phyloP scores from a whole-genome alignment of 2,329 filamentous ascomycete species.

The Karstenula rhodostoma region DNA sequence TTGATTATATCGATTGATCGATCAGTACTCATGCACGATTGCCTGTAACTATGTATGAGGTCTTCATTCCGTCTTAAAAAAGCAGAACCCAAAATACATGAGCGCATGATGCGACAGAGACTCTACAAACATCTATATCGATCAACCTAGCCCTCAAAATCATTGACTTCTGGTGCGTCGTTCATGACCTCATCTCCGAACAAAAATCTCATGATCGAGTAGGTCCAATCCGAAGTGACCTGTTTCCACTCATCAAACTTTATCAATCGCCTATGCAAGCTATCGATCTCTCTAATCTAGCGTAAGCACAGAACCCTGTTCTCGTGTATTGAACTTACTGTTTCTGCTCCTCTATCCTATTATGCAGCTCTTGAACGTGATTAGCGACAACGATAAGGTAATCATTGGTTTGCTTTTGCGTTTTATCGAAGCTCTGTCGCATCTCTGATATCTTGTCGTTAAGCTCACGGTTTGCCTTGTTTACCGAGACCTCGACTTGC shows the following conservation, averaged over 20 bases:
- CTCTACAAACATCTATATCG: neutral
- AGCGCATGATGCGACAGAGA: slow-evolving; percentile 3
- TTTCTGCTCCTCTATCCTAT: slow-evolving; percentile 7
- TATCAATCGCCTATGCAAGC: neutral
- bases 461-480: neutral
- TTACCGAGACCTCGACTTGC: neutral
- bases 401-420: slow-evolving; percentile 1
- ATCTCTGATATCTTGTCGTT: neutral
- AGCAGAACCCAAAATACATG: neutral
- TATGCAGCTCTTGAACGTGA: neutral
- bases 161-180: slow-evolving; percentile 1
- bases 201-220: neutral
- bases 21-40: neutral
- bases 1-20: neutral
- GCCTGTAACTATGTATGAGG: neutral
- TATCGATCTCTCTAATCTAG: neutral
- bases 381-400: slow-evolving; percentile 1
- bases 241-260: neutral
- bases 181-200: slow-evolving; percentile 7
- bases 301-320: no score
- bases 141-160: neutral
- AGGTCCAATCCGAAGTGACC: neutral
- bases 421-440: neutral
- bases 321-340: no score
- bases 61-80: neutral